Conservation (phyloP, 75 land plant genomes). For the Pinus albicaulis region DNA sequence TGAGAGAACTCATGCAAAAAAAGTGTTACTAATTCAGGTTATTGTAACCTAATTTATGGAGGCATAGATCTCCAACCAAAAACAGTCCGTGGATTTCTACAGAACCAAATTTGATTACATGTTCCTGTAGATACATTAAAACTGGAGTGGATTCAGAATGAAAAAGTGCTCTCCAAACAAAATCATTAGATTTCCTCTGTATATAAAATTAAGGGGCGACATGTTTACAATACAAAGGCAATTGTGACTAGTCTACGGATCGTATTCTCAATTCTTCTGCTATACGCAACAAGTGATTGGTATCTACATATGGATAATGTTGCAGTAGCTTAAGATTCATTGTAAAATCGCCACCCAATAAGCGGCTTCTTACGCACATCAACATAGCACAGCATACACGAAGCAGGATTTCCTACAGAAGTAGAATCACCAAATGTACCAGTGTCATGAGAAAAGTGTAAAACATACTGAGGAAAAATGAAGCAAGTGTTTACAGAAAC, state of each 20-base stretch:
- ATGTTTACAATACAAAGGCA: not conserved
- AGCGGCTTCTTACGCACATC: slow-evolving; percentile 66
- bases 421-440: not conserved
- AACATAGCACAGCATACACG: slow-evolving; percentile 94
- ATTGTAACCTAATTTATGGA: not conserved
- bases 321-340: slow-evolving; percentile 89
- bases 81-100: not conserved
- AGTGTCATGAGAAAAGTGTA: not conserved
- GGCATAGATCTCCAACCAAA: not conserved
- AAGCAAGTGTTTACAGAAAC: not conserved
- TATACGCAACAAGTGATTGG: slow-evolving; percentile 70
- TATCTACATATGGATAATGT: slow-evolving; percentile 79
- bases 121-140: not conserved
- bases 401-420: slow-evolving; percentile 77
- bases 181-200: not conserved
- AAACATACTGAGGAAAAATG: not conserved
- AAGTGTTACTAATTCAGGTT: not conserved
- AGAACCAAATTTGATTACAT: not conserved
- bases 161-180: not conserved
- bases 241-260: not conserved
- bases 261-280: slow-evolving; percentile 48
- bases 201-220: not conserved
- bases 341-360: slow-evolving; percentile 94
- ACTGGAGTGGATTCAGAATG: not conserved
- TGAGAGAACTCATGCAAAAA: not conserved